A percentile compares a stretch with the other conserved stretches of the same genome.
Conservation (phyloP, 2,329 filamentous ascomycete genomes). For the Colletotrichum eleusines region DNA sequence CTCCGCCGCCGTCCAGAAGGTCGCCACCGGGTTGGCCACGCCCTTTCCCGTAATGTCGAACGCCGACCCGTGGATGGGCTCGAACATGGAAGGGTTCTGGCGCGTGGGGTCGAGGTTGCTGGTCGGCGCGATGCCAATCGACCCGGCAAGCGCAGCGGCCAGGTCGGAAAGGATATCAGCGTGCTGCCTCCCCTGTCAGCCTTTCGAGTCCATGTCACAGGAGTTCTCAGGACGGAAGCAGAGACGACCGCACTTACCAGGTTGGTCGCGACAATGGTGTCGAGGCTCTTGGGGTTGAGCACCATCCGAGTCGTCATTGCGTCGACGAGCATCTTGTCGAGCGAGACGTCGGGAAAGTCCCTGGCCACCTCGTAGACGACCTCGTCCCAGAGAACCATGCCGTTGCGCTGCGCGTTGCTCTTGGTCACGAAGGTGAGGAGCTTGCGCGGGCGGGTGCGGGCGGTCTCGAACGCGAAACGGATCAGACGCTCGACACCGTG, state of each 20-base stretch:
- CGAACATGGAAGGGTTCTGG: conserved; percentile 67
- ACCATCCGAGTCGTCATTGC: conserved; percentile 65
- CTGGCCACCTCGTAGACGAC: conserved; percentile 65
- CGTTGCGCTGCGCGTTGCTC: conserved; percentile 74
- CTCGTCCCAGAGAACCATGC: conserved; percentile 77
- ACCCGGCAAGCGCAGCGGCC: conserved; percentile 75
- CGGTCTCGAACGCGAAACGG: conserved; percentile 72
- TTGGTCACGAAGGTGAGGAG: conserved; percentile 73
- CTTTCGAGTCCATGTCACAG: neutral
- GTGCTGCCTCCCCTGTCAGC: conserved; percentile 43
- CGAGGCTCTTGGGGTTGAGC: conserved; percentile 66
- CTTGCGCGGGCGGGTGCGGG: conserved; percentile 64
- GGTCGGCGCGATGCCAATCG: conserved; percentile 76
- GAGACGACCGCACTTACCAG: conserved; percentile 50
- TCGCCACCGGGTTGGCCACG: conserved; percentile 65
- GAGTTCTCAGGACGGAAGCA: too few relatives aligned
- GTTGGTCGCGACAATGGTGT: conserved; percentile 75
- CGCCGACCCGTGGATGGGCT: conserved; percentile 67
- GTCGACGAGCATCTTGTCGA: conserved; percentile 75
- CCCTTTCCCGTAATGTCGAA: conserved; percentile 67
- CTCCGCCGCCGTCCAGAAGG: conserved; percentile 66
- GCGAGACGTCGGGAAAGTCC: conserved; percentile 70
- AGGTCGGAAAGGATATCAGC: conserved; percentile 76
- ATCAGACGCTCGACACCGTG: conserved; percentile 71
- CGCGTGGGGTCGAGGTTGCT: conserved; percentile 71